phyloP scores from a whole-genome alignment of 176 grass and related monocot genomes.

The Typha latifolia region DNA sequence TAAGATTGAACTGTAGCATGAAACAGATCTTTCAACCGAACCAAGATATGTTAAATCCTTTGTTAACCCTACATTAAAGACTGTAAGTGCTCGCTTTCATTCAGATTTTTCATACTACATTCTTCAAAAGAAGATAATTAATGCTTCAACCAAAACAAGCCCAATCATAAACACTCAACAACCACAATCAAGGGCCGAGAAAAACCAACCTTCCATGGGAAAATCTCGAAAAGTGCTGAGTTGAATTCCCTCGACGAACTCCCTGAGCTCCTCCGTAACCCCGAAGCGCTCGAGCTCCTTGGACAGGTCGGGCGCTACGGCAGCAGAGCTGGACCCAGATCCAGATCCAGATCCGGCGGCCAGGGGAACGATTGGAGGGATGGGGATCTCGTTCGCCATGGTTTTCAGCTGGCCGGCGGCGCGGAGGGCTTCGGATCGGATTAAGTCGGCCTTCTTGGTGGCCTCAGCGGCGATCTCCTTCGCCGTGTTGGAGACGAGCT shows the following conservation, averaged over 20 bases:
- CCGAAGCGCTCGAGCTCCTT: constrained; percentile 54
- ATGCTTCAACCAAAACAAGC: too few species aligned
- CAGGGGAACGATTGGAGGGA: constrained; percentile 34
- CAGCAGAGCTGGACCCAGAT: neutral
- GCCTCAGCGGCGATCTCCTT: constrained; percentile 83
- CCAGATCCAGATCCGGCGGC: constrained; percentile 9
- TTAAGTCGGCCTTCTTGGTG: constrained; percentile 82
- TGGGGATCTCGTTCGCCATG: constrained; percentile 60
- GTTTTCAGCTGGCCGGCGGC: constrained; percentile 85
- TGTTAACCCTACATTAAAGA: too few species aligned
- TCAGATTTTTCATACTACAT: too few species aligned
- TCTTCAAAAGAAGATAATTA: too few species aligned
- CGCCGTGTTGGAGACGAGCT: constrained; percentile 77
- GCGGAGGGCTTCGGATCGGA: constrained; percentile 25
- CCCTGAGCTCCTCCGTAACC: constrained; percentile 79
- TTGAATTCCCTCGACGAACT: constrained; percentile 85
- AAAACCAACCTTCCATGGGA: constrained; percentile 61
- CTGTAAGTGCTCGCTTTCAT: too few species aligned
- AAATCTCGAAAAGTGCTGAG: constrained; percentile 92
- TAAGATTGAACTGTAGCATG: too few species aligned
- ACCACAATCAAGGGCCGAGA: constrained; percentile 12
- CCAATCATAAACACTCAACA: neutral
- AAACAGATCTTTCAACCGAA: too few species aligned
- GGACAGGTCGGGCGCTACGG: constrained; percentile 4
- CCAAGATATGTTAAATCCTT: too few species aligned